Evolutionary conservation across 1,139 yeast species (phyloP).

Genomic region (Candida sp.): DNA sequence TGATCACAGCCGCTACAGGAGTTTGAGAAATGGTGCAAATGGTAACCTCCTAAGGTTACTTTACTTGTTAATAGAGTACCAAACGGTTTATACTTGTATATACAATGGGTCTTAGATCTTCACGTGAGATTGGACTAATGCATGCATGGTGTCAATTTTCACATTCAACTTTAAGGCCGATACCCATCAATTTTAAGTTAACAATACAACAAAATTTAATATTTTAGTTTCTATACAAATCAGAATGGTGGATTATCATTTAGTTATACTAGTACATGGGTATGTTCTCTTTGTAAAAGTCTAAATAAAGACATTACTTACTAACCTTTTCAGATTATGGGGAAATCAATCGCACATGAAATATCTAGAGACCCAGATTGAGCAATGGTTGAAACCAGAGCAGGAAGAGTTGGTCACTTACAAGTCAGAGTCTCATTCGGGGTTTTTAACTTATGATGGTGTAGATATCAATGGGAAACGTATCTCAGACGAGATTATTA

Average conservation of each 20-base stretch:
- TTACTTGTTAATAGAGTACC: background rate
- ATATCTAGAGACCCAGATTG: constrained; percentile 47
- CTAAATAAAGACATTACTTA: too few relatives aligned
- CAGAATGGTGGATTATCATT: constrained; percentile 39
- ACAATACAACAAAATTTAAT: background rate
- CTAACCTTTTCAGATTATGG: constrained; percentile 50
- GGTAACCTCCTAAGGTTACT: too few relatives aligned
- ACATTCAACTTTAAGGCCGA: background rate
- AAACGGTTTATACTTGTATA: background rate
- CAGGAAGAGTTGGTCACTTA: constrained; percentile 45
- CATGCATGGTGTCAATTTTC: background rate
- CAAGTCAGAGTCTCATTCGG: constrained; percentile 60
- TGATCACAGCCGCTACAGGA: constrained; percentile 27
- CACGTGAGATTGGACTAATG: background rate
- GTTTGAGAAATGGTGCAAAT: background rate
- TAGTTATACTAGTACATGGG: constrained; percentile 78
- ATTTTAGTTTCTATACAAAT: background rate
- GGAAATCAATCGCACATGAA: constrained; percentile 69
- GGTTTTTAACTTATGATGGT: constrained; percentile 79
- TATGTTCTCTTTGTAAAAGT: constrained; percentile 18
- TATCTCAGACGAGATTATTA: constrained; percentile 63
- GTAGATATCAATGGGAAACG: constrained; percentile 81
- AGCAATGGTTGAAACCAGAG: constrained; percentile 12
- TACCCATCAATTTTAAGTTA: background rate
- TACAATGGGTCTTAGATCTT: background rate